phyloP scores from a whole-genome alignment of 305 asterid genomes.

The Fraxinus latifolia region DNA sequence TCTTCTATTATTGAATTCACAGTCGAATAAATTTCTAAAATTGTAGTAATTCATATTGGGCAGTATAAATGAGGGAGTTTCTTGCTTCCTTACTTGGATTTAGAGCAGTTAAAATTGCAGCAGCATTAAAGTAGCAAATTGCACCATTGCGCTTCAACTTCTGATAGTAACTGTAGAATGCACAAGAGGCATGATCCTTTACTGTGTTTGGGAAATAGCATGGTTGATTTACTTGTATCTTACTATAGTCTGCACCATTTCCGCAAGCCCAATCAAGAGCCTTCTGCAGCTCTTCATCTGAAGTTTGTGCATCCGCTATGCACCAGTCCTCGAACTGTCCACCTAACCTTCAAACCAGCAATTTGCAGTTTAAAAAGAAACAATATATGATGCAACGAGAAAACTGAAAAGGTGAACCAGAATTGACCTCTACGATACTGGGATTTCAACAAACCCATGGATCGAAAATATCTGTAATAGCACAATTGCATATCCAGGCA shows the following conservation, averaged over 20 bases:
- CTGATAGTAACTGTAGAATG: constrained; percentile 59
- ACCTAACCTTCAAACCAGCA: constrained; percentile 25
- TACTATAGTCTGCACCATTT: constrained; percentile 46
- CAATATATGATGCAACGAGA: neutral
- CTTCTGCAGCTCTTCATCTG: constrained; percentile 32
- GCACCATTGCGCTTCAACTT: constrained; percentile 44
- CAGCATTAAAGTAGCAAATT: constrained; percentile 50
- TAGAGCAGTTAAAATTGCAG: constrained; percentile 39
- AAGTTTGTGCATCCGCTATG: constrained; percentile 51
- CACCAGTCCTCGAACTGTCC: constrained; percentile 54
- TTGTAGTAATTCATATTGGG: neutral
- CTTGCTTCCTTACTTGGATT: constrained; percentile 43
- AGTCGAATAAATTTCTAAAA: neutral
- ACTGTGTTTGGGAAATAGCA: constrained; percentile 42
- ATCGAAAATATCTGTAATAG: neutral
- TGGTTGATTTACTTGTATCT: constrained; percentile 27
- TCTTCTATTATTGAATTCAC: neutral
- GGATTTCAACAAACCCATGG: neutral
- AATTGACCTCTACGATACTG: neutral
- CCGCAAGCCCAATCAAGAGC: constrained; percentile 54
- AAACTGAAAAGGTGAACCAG: neutral
- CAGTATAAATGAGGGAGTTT: neutral
- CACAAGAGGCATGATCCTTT: constrained; percentile 49
- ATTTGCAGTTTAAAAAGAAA: neutral
- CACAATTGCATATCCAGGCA: neutral